Evolutionary conservation across 805 yeast species (phyloP).

Genomic region (Candida tammaniensis): DNA sequence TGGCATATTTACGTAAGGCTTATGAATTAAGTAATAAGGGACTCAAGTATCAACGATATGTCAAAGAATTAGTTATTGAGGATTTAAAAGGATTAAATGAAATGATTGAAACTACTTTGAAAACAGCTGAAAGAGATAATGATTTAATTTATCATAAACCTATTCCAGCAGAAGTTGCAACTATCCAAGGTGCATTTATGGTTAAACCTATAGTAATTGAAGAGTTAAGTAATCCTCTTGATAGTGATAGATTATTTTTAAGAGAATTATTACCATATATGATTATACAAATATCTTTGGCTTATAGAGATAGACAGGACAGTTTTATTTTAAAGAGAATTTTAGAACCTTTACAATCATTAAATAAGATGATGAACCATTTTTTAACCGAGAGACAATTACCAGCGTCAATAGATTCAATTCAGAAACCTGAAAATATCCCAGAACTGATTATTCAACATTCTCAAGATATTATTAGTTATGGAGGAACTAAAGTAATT

Average conservation of each 20-base stretch:
- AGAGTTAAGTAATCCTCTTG: slow-evolving; percentile 25
- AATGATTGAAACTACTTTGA: slow-evolving; percentile 43
- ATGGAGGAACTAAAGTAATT: slow-evolving; percentile 51
- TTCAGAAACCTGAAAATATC: slow-evolving; percentile 53
- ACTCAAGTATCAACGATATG: slow-evolving; percentile 38
- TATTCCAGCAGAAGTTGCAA: slow-evolving; percentile 52
- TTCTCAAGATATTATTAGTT: slow-evolving; percentile 48
- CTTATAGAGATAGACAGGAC: slow-evolving; percentile 65
- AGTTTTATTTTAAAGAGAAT: slow-evolving; percentile 46
- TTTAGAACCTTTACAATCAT: slow-evolving; percentile 45
- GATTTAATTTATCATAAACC: slow-evolving; percentile 71
- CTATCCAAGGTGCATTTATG: slow-evolving; percentile 50
- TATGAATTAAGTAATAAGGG: slow-evolving; percentile 35
- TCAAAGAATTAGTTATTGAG: slow-evolving; percentile 40
- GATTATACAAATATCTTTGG: slow-evolving; percentile 62
- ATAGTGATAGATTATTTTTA: slow-evolving; percentile 36
- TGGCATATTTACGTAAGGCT: slow-evolving; percentile 54
- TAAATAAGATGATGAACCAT: slow-evolving; percentile 43
- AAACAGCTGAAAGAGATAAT: slow-evolving; percentile 71
- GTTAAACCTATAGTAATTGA: slow-evolving; percentile 41
- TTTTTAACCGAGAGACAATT: slow-evolving; percentile 49
- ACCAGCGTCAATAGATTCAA: slow-evolving; percentile 61
- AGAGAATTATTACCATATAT: slow-evolving; percentile 62
- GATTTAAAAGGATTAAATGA: slow-evolving; percentile 52
- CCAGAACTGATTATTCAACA: slow-evolving; percentile 59